A percentile compares a stretch with the other conserved stretches of the same genome.
phyloP scores from a whole-genome alignment of 2,329 filamentous ascomycete species.

The Akanthomyces lecanii region DNA sequence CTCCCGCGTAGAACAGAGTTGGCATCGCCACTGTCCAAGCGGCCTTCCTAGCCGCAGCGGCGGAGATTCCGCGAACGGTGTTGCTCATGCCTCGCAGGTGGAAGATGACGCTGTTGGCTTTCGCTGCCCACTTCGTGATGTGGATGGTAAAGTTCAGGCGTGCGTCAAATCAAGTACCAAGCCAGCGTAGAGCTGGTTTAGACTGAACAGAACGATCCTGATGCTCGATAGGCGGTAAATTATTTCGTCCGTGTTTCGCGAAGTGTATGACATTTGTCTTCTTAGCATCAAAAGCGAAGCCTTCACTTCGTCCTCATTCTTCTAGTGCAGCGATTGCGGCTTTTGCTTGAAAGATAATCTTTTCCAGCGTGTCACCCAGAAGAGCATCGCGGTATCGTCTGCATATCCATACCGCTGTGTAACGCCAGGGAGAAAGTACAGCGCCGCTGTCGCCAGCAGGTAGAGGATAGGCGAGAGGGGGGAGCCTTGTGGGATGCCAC shows the following conservation, averaged over 20 bases:
- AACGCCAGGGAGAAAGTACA: neutral
- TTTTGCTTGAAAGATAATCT: slow-evolving; percentile 16
- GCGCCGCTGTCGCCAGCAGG: neutral
- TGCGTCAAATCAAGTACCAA: slow-evolving; percentile 22
- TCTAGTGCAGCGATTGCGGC: slow-evolving; percentile 16
- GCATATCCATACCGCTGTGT: slow-evolving; percentile 21
- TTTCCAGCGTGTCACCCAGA: slow-evolving; percentile 16
- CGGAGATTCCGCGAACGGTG: slow-evolving; percentile 10
- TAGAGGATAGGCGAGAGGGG: slow-evolving; percentile 11
- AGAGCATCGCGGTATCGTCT: slow-evolving; percentile 21
- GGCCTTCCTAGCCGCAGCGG: too few relatives aligned
- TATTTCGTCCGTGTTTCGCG: slow-evolving; percentile 8
- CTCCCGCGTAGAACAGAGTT: slow-evolving; percentile 14
- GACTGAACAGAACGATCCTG: slow-evolving; percentile 2
- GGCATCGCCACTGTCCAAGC: slow-evolving; percentile 13
- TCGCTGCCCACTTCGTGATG: slow-evolving; percentile 19
- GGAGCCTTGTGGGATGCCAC: too few relatives aligned
- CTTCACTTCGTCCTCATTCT: slow-evolving; percentile 20
- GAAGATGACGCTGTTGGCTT: slow-evolving; percentile 17
- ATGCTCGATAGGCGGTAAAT: slow-evolving; percentile 8
- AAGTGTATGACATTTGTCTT: slow-evolving; percentile 25
- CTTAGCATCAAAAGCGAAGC: slow-evolving; percentile 21
- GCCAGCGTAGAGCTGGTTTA: slow-evolving; percentile 20
- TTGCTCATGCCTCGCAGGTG: slow-evolving; percentile 17
- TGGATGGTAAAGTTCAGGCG: slow-evolving; percentile 20